Percentiles rank a stretch among this genome's conserved stretches.
Conservation (phyloP, 1,139 yeast species). For the Nadsonia starkeyi-henricii region DNA sequence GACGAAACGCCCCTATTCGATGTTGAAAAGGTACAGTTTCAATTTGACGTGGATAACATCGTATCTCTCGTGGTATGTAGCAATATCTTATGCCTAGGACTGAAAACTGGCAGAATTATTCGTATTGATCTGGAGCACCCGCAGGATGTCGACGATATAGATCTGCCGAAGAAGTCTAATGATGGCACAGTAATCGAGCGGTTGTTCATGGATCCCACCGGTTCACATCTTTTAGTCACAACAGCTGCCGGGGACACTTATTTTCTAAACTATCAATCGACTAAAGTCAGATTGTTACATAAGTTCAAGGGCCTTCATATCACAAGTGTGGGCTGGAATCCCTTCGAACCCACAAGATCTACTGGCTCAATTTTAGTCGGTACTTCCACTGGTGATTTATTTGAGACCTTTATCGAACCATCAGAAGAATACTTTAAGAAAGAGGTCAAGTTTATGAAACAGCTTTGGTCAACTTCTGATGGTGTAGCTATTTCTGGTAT, state of each 20-base stretch:
- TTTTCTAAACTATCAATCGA: constrained; percentile 28
- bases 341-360: constrained; percentile 23
- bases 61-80: constrained; percentile 32
- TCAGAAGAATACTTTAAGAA: constrained; percentile 30
- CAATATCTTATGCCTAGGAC: constrained; percentile 36
- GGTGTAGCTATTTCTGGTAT: constrained; percentile 26
- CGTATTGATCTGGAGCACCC: constrained; percentile 43
- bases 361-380: constrained; percentile 40
- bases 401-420: constrained; percentile 34
- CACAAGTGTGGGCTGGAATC: constrained; percentile 32
- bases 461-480: constrained; percentile 24
- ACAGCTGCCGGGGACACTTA: constrained; percentile 33
- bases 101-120: constrained; percentile 31
- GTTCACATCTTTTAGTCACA: constrained; percentile 35
- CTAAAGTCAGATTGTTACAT: constrained; percentile 26
- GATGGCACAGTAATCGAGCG: constrained; percentile 22
- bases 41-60: constrained; percentile 34
- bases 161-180: constrained; percentile 18
- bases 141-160: constrained; percentile 32
- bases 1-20: constrained; percentile 17
- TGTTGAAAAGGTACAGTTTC: constrained; percentile 43
- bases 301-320: constrained; percentile 32
- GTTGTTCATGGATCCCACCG: constrained; percentile 35
- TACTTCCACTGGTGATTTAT: constrained; percentile 31
- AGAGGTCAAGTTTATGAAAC: constrained; percentile 29